phyloP scores from a whole-genome alignment of 495 filamentous ascomycete genomes.

The Aspergillus steynii region DNA sequence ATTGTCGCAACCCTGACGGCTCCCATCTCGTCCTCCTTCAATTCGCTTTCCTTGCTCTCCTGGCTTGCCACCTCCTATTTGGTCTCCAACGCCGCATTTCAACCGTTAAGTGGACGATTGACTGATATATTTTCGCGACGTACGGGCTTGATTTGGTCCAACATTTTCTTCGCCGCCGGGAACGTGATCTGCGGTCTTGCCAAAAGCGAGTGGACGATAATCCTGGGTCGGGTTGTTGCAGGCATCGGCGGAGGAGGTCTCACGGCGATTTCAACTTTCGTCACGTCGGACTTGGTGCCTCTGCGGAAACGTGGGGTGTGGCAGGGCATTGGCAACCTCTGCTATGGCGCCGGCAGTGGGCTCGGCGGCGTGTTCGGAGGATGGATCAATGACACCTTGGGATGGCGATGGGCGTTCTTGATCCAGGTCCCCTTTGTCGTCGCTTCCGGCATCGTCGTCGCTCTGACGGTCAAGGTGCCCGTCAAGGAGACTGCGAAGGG shows the following conservation, averaged over 20 bases:
- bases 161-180: conserved; percentile 75
- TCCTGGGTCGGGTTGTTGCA: conserved; percentile 77
- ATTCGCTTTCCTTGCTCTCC: conserved; percentile 78
- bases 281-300: conserved; percentile 80
- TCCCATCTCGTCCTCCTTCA: conserved; percentile 83
- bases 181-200: conserved; percentile 88
- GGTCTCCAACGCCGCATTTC: conserved; percentile 84
- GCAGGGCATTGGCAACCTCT: conserved; percentile 83
- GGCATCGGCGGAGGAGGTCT: conserved; percentile 86
- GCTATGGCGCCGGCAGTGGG: conserved; percentile 72
- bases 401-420: conserved; percentile 78
- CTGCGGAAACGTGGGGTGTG: conserved; percentile 78
- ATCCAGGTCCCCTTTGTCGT: conserved; percentile 70
- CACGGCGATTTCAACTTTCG: conserved; percentile 78
- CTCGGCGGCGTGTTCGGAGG: conserved; percentile 67
- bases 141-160: conserved; percentile 75
- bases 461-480: conserved; percentile 69
- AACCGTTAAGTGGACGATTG: conserved; percentile 80
- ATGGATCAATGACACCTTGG: conserved; percentile 73
- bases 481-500: conserved; percentile 63
- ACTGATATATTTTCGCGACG: conserved; percentile 88
- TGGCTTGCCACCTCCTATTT: conserved; percentile 92
- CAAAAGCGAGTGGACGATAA: conserved; percentile 64
- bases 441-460: conserved; percentile 65
- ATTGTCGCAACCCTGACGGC: conserved; percentile 85